A percentile compares a stretch with the other conserved stretches of the same genome.
These are phyloP conservation scores for Russula sp. DNA, from an alignment of 768 basidiomycete species.

Conservation along the genomic window DNA sequence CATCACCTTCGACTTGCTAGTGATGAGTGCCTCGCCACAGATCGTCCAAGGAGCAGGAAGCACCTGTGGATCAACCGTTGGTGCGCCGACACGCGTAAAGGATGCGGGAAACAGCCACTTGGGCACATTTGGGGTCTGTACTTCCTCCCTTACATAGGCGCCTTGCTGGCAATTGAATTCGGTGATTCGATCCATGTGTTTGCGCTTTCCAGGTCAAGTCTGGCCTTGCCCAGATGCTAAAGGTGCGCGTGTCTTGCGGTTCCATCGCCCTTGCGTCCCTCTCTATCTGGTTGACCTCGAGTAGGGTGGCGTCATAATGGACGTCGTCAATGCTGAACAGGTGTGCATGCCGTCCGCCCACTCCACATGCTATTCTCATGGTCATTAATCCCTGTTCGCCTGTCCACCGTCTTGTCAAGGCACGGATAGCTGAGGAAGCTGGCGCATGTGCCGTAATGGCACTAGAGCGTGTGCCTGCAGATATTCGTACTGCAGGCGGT, in stretches of 20 bases:
- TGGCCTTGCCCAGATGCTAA: conserved; percentile 94
- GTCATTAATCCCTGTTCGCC: conserved; percentile 23
- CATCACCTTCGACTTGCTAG: conserved; percentile 6
- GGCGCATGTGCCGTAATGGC: conserved; percentile 99
- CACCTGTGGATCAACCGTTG: conserved; percentile 33
- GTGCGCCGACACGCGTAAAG: conserved; percentile 46
- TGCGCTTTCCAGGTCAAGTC: conserved; percentile 64
- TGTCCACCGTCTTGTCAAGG: conserved; percentile 37
- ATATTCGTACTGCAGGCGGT: conserved; percentile 86
- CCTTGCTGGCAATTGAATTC: neutral
- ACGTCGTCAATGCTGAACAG: conserved; percentile 79
- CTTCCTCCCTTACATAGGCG: neutral
- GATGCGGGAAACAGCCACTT: conserved; percentile 52
- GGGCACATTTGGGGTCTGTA: conserved; percentile 63
- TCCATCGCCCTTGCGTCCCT: conserved; percentile 8
- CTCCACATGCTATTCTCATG: neutral
- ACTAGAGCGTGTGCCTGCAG: conserved; percentile 89
- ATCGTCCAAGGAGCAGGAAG: conserved; percentile 33
- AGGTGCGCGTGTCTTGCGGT: conserved; percentile 40
- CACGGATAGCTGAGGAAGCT: conserved; percentile 94
- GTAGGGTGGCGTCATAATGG: conserved; percentile 90
- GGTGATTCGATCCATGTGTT: conserved; percentile 11
- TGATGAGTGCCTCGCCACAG: conserved; percentile 27
- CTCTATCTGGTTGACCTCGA: conserved; percentile 6
- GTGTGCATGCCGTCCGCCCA: conserved; percentile 25